Percentiles rank a stretch among this genome's conserved stretches.
These are phyloP conservation scores for Ambrosia trifida DNA, from an alignment of 129 eudicot genomes.

Conservation along the genomic window DNA sequence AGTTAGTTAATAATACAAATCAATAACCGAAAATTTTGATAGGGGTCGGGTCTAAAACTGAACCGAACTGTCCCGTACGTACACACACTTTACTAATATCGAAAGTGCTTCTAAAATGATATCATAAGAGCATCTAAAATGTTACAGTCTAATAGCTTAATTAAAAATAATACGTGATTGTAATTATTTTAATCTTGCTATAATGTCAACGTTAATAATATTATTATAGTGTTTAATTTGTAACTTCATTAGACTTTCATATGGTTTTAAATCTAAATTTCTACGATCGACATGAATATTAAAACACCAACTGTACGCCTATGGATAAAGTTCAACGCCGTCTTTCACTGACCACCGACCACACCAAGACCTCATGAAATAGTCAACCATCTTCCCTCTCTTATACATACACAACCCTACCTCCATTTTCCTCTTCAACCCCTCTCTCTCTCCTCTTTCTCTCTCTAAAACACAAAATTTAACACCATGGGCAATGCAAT, in stretches of 20 bases:
- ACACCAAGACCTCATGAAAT: conserved; percentile 8
- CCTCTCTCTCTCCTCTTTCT: background rate
- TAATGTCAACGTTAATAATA: background rate
- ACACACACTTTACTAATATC: too few relatives aligned
- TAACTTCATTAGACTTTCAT: background rate
- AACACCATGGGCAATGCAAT: conserved; percentile 39
- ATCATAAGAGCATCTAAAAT: too few relatives aligned
- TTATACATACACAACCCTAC: conserved; percentile 2
- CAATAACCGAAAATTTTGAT: too few relatives aligned
- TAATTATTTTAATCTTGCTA: background rate
- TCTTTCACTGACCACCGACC: conserved; percentile 23
- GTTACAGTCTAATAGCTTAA: too few relatives aligned
- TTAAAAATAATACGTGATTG: too few relatives aligned
- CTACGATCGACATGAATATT: background rate
- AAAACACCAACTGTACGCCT: background rate
- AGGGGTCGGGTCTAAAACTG: too few relatives aligned
- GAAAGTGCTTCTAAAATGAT: too few relatives aligned
- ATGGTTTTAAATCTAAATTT: background rate
- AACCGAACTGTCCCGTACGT: too few relatives aligned
- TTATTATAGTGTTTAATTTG: background rate
- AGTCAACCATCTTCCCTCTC: conserved; percentile 18
- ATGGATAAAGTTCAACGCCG: conserved; percentile 1
- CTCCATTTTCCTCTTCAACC: background rate
- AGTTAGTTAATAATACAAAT: too few relatives aligned
- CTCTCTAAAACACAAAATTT: background rate